Conservation (phyloP, 106 monocot genomes). For the Acorus calamus region DNA sequence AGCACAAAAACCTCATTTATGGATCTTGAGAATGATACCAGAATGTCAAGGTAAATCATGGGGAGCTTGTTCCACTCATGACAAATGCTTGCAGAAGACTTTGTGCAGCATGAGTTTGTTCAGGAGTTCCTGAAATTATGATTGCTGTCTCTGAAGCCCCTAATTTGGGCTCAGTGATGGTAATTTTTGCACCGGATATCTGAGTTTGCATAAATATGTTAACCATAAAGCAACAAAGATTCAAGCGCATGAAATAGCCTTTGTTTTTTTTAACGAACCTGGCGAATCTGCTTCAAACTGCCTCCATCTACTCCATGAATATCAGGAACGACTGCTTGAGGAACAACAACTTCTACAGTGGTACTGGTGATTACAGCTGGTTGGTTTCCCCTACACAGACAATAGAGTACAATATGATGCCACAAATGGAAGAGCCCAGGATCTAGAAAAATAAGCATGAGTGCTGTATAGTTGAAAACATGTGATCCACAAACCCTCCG, state of each 20-base stretch:
- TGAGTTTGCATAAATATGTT: constrained; percentile 7
- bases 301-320: constrained; percentile 90
- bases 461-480: neutral
- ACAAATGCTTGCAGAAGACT: constrained; percentile 98
- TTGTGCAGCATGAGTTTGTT: constrained; percentile 91
- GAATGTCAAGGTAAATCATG: constrained; percentile 14
- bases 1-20: too few relatives aligned
- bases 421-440: neutral
- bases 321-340: constrained; percentile 46
- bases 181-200: constrained; percentile 95
- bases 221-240: neutral
- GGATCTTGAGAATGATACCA: too few relatives aligned
- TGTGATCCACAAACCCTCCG: constrained; percentile 27
- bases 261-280: constrained; percentile 35
- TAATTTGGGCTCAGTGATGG: constrained; percentile 68
- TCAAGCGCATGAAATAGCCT: neutral
- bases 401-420: neutral
- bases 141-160: constrained; percentile 77
- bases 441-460: neutral
- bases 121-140: constrained; percentile 83
- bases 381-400: constrained; percentile 44
- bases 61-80: constrained; percentile 41
- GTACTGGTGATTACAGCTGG: constrained; percentile 46
- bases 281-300: constrained; percentile 59
- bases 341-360: constrained; percentile 81